These are phyloP conservation scores for Russula virescens DNA, from an alignment of 768 basidiomycete species.

Conservation along the genomic window DNA sequence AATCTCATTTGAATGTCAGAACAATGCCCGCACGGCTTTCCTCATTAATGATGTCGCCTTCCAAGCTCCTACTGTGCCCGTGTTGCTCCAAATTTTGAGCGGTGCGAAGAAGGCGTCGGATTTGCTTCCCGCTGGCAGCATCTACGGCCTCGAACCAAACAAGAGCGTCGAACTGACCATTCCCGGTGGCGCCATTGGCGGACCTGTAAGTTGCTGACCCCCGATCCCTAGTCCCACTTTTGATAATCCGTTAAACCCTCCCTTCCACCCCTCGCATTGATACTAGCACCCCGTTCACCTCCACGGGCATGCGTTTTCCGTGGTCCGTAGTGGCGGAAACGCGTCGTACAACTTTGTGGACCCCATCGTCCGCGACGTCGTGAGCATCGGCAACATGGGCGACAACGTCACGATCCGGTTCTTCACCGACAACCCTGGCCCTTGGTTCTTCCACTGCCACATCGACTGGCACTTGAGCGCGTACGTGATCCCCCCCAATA, in stretches of 20 bases:
- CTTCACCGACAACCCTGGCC: slow-evolving; percentile 30
- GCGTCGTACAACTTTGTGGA: slow-evolving; percentile 20
- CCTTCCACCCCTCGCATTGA: background rate
- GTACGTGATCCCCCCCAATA: slow-evolving; percentile 61
- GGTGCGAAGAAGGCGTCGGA: slow-evolving; percentile 43
- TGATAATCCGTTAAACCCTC: background rate
- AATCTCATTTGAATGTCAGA: slow-evolving; percentile 8
- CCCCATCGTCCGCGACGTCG: slow-evolving; percentile 24
- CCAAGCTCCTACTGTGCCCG: slow-evolving; percentile 41
- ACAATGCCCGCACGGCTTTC: slow-evolving; percentile 24
- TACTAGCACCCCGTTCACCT: slow-evolving; percentile 21
- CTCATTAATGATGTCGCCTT: slow-evolving; percentile 35
- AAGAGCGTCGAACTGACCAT: slow-evolving; percentile 44
- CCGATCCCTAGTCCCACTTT: no score
- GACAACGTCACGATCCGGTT: slow-evolving; percentile 30
- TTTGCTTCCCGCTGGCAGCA: slow-evolving; percentile 43
- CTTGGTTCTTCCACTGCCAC: slow-evolving; percentile 31
- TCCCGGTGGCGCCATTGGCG: slow-evolving; percentile 38
- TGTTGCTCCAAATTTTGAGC: slow-evolving; percentile 54
- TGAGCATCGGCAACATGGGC: slow-evolving; percentile 16
- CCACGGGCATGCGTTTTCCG: slow-evolving; percentile 17
- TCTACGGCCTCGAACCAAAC: slow-evolving; percentile 44
- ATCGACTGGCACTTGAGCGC: slow-evolving; percentile 29
- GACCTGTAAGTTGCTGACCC: slow-evolving; percentile 21
- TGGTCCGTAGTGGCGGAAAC: slow-evolving; percentile 16